phyloP scores from a whole-genome alignment of 805 yeast species.

The Sugiyamaella mastotermitis region DNA sequence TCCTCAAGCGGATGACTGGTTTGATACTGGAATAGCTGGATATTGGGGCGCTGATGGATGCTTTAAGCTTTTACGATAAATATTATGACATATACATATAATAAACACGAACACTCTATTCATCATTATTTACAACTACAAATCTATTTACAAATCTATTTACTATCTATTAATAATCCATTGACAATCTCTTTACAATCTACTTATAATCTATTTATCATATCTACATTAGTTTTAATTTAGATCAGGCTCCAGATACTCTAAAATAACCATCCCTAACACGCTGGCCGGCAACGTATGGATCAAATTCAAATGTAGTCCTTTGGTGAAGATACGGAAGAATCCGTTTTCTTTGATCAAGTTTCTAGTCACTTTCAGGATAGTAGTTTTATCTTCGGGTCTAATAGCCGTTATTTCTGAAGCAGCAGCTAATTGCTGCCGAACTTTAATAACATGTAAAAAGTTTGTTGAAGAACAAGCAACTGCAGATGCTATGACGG shows the following conservation, averaged over 20 bases:
- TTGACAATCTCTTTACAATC: no score
- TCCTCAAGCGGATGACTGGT: conserved; percentile 20
- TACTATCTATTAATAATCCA: no score
- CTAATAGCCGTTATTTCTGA: conserved; percentile 32
- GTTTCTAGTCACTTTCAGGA: conserved; percentile 29
- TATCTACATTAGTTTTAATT: no score
- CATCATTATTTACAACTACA: no score
- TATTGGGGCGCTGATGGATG: conserved; percentile 27
- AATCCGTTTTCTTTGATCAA: conserved; percentile 33
- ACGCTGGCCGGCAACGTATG: conserved; percentile 35
- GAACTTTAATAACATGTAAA: conserved; percentile 38
- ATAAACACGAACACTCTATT: no score
- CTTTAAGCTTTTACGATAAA: no score
- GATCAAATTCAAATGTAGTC: conserved; percentile 31
- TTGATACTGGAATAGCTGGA: conserved; percentile 21
- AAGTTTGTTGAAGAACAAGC: conserved; percentile 34
- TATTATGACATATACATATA: no score
- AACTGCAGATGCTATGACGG: conserved; percentile 30
- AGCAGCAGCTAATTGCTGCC: conserved; percentile 37
- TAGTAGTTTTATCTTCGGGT: conserved; percentile 32
- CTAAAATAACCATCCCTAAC: conserved; percentile 35
- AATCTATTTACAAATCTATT: no score
- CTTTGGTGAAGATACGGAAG: conserved; percentile 28
- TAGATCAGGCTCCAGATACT: conserved; percentile 34
- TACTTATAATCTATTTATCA: no score